Evolutionary conservation across 2,329 filamentous ascomycete species (phyloP).

Genomic region (Epicoccum sorghinum): DNA sequence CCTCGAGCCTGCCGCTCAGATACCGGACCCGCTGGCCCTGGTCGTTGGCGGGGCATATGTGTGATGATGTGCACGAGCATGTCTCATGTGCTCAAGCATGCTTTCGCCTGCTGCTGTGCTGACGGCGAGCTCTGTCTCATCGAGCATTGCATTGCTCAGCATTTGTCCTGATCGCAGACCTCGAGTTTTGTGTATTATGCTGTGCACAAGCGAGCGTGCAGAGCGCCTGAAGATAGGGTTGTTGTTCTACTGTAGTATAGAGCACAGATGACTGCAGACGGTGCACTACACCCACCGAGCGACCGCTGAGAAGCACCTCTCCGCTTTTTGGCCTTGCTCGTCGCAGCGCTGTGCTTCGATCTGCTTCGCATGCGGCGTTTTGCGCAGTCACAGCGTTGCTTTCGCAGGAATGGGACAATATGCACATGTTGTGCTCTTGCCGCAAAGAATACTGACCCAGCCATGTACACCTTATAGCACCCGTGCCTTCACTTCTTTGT

Average conservation of each 20-base stretch:
- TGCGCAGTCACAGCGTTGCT: too few species aligned
- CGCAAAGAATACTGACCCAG: too few species aligned
- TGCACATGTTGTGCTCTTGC: too few species aligned
- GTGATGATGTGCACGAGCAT: slow-evolving; percentile 24
- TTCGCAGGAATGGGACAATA: too few species aligned
- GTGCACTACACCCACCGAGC: too few species aligned
- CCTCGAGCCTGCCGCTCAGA: slow-evolving; percentile 9
- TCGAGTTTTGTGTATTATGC: neutral
- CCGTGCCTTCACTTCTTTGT: neutral
- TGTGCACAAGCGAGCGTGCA: neutral
- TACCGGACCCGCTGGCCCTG: slow-evolving; percentile 13
- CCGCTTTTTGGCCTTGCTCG: too few species aligned
- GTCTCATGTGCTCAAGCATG: slow-evolving; percentile 8
- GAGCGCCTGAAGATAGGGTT: neutral
- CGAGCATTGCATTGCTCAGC: neutral
- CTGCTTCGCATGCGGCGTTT: too few species aligned
- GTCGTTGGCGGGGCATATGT: slow-evolving; percentile 15
- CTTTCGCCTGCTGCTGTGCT: slow-evolving; percentile 2
- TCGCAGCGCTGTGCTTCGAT: too few species aligned
- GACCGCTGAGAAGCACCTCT: too few species aligned
- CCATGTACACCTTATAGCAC: too few species aligned
- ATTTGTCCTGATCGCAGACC: neutral
- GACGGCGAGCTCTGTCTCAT: neutral
- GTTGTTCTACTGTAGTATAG: neutral
- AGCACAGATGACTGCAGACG: too few species aligned